Conservation (phyloP, 768 basidiomycete species). For the Lentinula aciculospora region DNA sequence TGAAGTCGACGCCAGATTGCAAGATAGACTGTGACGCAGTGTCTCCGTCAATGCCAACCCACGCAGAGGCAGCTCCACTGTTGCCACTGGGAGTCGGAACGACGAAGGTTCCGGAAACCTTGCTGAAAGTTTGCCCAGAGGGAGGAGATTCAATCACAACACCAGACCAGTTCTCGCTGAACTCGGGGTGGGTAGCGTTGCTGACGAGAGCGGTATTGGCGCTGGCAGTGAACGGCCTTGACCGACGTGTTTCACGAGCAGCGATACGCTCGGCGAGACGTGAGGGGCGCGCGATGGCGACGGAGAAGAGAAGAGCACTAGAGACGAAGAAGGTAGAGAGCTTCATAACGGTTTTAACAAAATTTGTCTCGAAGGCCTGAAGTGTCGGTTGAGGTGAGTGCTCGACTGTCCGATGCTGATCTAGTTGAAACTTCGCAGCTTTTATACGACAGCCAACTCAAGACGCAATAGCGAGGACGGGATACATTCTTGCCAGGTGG, state of each 20-base stretch:
- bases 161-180: constrained; percentile 6
- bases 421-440: background rate
- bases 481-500: background rate
- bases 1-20: constrained; percentile 8
- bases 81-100: constrained; percentile 4
- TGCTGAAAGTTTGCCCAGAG: constrained; percentile 5
- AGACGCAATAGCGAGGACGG: background rate
- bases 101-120: constrained; percentile 5
- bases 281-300: constrained; percentile 1
- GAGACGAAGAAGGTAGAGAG: constrained; percentile 7
- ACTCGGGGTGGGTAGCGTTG: constrained; percentile 5
- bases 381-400: background rate
- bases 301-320: constrained; percentile 3
- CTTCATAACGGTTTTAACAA: background rate
- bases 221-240: background rate
- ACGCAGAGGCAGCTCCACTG: constrained; percentile 7
- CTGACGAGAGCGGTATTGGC: background rate
- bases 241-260: constrained; percentile 3
- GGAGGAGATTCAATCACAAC: constrained; percentile 2
- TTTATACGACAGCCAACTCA: background rate
- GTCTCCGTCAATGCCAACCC: constrained; percentile 11
- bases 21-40: constrained; percentile 3
- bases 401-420: background rate
- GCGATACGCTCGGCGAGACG: constrained; percentile 8
- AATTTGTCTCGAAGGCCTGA: background rate